Evolutionary conservation across 306 rosid species (phyloP), one percentile per base, ranked within the genome.

Genomic region (Sesbania bispinosa): DNA sequence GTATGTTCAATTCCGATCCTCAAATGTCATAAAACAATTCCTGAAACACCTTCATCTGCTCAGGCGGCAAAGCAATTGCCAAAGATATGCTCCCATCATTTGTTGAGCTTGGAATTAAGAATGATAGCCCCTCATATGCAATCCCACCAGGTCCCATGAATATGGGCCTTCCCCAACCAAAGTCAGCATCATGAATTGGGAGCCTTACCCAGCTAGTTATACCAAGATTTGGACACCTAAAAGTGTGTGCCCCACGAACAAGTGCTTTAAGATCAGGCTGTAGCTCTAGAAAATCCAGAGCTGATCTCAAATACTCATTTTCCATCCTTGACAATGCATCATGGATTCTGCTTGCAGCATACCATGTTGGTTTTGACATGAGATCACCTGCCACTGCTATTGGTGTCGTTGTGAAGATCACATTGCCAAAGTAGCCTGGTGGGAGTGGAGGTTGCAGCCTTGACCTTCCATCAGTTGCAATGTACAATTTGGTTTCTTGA

Each of bases 81-180:
- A 88, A 79, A 5, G 87, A 88, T 51, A 83, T 52, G 65, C 86
- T 86, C 10, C 89, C 96, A 64, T 89, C 96, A 35, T 80, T 79
- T 6, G 66, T 62, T 41, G 98, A 73, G 65, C 90, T 87, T 2
- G 96, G 97, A 33, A 90, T 39, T 7, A 93, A 73, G 35, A 79
- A 90, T 21, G 92, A 85, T 1, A 93, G 62, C 0, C 98, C 98
- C 68, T 93, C 98, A 3, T 76, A 93, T 1, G 90, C 83, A 32
- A 93, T 88, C 20, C 92, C 98, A 39, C 96, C 98, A 15, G 97
- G 98, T 35, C 98, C 98, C 98, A 93, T 86, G 78, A 93, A 93
- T 20, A 90, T 83, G 5, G 98, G 98, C 11, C 92, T 85, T 18
- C 98, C 97, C 97, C 97, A 93, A 32, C 98, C 97, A 52, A 93